A percentile compares a stretch with the other conserved stretches of the same genome.
Evolutionary conservation across 306 rosid genomes (phyloP).

Genomic region (Oemleria cerasiformis): DNA sequence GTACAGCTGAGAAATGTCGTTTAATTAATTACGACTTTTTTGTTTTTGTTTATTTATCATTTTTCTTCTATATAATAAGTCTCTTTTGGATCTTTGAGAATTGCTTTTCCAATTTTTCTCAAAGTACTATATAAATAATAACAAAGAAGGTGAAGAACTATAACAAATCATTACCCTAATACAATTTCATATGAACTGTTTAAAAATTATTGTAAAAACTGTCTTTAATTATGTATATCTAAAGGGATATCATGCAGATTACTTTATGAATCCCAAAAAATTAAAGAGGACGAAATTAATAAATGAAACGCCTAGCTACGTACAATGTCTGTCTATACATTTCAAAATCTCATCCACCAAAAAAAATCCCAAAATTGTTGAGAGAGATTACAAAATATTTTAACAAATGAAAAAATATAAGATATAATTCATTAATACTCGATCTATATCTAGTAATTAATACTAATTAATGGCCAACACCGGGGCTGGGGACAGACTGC

Average conservation of each 20-base stretch:
- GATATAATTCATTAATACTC: too few relatives aligned
- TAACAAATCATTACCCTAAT: not conserved
- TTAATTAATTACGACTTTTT: too few relatives aligned
- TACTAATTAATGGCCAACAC: conserved; percentile 57
- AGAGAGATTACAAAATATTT: not conserved
- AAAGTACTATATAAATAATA: not conserved
- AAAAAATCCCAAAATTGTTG: conserved; percentile 20
- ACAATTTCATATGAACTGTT: not conserved
- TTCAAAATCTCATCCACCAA: conserved; percentile 5
- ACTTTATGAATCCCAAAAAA: conserved; percentile 20
- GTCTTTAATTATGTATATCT: conserved; percentile 3
- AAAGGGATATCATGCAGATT: conserved; percentile 7
- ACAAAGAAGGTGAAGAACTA: not conserved
- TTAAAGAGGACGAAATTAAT: conserved; percentile 8
- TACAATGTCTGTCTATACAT: conserved; percentile 29
- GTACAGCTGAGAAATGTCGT: not conserved
- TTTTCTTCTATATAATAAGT: too few relatives aligned
- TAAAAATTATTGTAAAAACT: not conserved
- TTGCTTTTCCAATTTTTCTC: too few relatives aligned
- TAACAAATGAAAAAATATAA: conserved; percentile 17
- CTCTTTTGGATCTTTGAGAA: too few relatives aligned
- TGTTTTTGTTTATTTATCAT: too few relatives aligned
- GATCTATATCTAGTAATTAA: too few relatives aligned
- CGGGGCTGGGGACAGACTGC: conserved; percentile 83
- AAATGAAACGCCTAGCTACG: not conserved